Conservation (phyloP, 208 protist genomes). For the Giardia duodenalis region DNA sequence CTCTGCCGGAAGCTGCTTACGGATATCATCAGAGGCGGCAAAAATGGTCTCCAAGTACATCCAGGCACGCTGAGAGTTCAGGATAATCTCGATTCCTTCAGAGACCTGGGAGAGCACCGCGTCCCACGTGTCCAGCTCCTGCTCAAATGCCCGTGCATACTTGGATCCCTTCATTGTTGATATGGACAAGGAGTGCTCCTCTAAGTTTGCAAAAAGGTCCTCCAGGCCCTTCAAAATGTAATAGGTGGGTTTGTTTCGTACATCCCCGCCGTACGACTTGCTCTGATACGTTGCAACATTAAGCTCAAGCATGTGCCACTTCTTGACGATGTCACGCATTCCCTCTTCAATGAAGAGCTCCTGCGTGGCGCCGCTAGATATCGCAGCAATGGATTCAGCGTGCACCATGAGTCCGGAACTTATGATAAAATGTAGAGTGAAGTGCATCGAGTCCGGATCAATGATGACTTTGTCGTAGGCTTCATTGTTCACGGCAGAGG, state of each 20-base stretch:
- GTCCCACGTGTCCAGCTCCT: conserved; percentile 27
- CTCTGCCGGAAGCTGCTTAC: conserved; percentile 30
- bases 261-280: neutral
- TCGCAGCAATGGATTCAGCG: neutral
- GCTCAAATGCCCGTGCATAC: conserved; percentile 28
- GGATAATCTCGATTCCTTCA: conserved; percentile 25
- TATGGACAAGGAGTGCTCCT: neutral
- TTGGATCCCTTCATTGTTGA: conserved; percentile 24
- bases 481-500: neutral
- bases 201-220: neutral
- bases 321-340: neutral
- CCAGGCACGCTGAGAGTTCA: conserved; percentile 27
- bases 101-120: neutral
- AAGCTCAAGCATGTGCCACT: conserved; percentile 16
- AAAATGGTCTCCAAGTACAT: conserved; percentile 42
- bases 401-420: neutral
- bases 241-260: neutral
- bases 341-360: conserved; percentile 5
- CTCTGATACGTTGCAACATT: neutral
- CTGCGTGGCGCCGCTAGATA: conserved; percentile 17
- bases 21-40: conserved; percentile 34
- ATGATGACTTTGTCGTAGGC: neutral
- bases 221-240: conserved; percentile 17
- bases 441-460: neutral
- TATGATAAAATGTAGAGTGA: conserved; percentile 18